phyloP scores from a whole-genome alignment of 352 stramenopile genomes.

The Aphanomyces stellatus region DNA sequence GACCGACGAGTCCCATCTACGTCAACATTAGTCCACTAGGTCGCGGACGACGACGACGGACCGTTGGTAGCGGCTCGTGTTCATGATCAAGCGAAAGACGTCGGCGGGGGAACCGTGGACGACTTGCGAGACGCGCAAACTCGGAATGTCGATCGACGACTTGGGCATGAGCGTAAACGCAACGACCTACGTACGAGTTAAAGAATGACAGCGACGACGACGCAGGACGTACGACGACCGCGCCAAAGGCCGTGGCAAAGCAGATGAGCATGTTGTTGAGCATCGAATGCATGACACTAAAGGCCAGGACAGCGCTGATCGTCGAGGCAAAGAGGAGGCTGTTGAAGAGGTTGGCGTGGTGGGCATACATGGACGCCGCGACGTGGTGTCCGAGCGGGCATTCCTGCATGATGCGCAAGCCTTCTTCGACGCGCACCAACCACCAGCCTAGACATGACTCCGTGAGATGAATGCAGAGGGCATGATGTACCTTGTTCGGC shows the following conservation, averaged over 20 bases:
- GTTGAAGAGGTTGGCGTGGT: conserved; percentile 71
- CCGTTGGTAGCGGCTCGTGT: conserved; percentile 69
- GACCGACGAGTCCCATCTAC: conserved; percentile 59
- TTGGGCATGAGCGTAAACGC: conserved; percentile 61
- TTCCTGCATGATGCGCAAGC: conserved; percentile 79
- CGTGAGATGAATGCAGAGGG: neutral
- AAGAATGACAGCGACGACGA: neutral
- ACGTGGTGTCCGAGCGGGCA: conserved; percentile 73
- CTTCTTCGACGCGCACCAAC: conserved; percentile 72
- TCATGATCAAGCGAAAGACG: conserved; percentile 80
- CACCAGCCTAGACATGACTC: conserved; percentile 42
- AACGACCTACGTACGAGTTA: conserved; percentile 28
- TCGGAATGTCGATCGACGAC: conserved; percentile 70
- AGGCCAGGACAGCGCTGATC: conserved; percentile 58
- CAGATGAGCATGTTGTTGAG: conserved; percentile 73
- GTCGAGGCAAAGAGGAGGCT: conserved; percentile 55
- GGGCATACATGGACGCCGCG: conserved; percentile 64
- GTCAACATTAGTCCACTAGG: neutral
- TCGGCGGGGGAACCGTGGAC: conserved; percentile 77
- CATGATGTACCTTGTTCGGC: conserved; percentile 42
- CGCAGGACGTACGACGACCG: conserved; percentile 28
- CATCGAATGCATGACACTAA: conserved; percentile 84
- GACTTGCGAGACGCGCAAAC: conserved; percentile 73
- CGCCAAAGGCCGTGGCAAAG: conserved; percentile 53
- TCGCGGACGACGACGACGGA: neutral